Evolutionary conservation across 2,329 filamentous ascomycete species (phyloP).

Genomic region (Verticillium tricorpus): DNA sequence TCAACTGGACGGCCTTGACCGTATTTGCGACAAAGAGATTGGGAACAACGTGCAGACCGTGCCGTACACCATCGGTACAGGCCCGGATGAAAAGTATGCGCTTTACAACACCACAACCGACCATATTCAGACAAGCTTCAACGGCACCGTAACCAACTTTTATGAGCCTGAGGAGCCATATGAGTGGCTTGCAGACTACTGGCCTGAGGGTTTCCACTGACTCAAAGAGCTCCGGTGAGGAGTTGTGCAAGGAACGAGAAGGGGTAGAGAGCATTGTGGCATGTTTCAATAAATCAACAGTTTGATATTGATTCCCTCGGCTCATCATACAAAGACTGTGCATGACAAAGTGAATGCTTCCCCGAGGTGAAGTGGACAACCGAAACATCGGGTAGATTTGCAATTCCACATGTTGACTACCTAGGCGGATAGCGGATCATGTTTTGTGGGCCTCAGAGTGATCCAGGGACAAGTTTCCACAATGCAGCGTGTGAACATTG

Average conservation of each 20-base stretch:
- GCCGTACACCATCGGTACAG: constrained; percentile 18
- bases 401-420: too few relatives aligned
- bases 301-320: too few relatives aligned
- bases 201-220: constrained; percentile 19
- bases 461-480: too few relatives aligned
- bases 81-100: constrained; percentile 22
- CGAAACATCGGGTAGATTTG: too few relatives aligned
- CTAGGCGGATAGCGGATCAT: too few relatives aligned
- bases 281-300: too few relatives aligned
- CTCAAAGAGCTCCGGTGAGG: not conserved
- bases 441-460: too few relatives aligned
- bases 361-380: too few relatives aligned
- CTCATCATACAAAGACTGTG: too few relatives aligned
- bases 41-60: constrained; percentile 23
- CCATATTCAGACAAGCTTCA: constrained; percentile 14
- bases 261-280: too few relatives aligned
- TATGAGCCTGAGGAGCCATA: constrained; percentile 36
- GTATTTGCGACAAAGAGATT: constrained; percentile 21
- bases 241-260: not conserved
- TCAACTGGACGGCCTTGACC: constrained; percentile 17
- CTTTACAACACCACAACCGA: constrained; percentile 21
- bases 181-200: constrained; percentile 51
- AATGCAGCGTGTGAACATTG: too few relatives aligned
- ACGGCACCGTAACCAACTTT: constrained; percentile 14
- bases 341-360: too few relatives aligned